These are phyloP conservation scores for Trichoderma parareesei DNA, from an alignment of 495 filamentous ascomycete genomes.

Conservation along the genomic window DNA sequence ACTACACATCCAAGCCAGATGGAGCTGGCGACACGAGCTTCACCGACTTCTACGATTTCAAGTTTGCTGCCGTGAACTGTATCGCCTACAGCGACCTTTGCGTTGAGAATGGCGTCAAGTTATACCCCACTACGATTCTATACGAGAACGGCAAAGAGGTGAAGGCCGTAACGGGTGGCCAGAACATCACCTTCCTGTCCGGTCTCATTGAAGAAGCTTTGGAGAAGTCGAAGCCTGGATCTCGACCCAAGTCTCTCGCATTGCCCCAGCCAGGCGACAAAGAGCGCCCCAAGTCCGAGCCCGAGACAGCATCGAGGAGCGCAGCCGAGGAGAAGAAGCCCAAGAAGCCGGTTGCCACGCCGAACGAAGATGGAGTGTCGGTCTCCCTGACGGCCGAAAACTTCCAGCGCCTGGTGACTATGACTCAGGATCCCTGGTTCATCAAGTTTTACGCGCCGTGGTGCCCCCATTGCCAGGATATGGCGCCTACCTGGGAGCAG, in stretches of 20 bases:
- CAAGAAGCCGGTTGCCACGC: slow-evolving; percentile 42
- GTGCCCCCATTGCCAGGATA: slow-evolving; percentile 89
- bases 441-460: slow-evolving; percentile 98
- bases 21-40: slow-evolving; percentile 33
- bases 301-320: background rate
- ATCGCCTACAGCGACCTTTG: slow-evolving; percentile 71
- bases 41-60: slow-evolving; percentile 76
- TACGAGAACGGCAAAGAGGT: slow-evolving; percentile 72
- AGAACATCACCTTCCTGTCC: slow-evolving; percentile 53
- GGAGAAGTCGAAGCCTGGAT: slow-evolving; percentile 71
- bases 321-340: slow-evolving; percentile 5
- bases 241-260: slow-evolving; percentile 48
- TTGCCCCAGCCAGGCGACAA: slow-evolving; percentile 34
- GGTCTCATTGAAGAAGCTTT: slow-evolving; percentile 67
- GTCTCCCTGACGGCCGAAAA: slow-evolving; percentile 70
- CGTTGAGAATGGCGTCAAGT: slow-evolving; percentile 48
- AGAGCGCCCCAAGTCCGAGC: slow-evolving; percentile 11
- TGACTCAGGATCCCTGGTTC: slow-evolving; percentile 89
- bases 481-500: slow-evolving; percentile 84
- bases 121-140: slow-evolving; percentile 68
- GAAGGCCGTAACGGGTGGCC: slow-evolving; percentile 51
- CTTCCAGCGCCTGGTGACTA: slow-evolving; percentile 80
- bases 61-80: slow-evolving; percentile 82
- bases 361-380: slow-evolving; percentile 68
- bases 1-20: slow-evolving; percentile 79